phyloP scores from a whole-genome alignment of 257 asterid genomes.

The Solanum sparsipilum region DNA sequence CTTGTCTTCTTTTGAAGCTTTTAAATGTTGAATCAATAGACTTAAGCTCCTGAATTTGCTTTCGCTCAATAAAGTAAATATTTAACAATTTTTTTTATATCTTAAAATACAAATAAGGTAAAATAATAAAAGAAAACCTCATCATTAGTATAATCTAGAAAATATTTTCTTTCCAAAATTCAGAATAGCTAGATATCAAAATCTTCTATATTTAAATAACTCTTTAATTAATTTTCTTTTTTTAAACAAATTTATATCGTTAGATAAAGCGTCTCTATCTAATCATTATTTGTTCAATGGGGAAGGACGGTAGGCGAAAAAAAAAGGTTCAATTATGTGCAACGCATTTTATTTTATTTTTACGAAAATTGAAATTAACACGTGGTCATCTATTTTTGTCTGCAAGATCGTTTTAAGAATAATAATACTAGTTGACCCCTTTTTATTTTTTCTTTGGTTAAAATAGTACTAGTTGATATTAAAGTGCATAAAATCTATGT shows the following conservation, averaged over 20 bases:
- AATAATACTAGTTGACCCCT: neutral
- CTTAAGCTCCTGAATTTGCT: no score
- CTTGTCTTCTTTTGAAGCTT: no score
- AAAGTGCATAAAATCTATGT: neutral
- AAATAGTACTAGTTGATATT: neutral
- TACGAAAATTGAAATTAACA: neutral
- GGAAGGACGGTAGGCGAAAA: neutral
- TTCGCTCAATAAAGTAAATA: no score
- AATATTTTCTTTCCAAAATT: neutral
- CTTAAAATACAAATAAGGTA: neutral
- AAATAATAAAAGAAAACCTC: neutral
- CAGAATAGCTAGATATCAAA: neutral
- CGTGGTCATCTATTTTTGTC: neutral
- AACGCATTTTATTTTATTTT: neutral
- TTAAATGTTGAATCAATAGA: no score
- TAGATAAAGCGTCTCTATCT: no score
- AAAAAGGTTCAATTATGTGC: neutral
- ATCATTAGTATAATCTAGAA: neutral
- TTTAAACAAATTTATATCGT: no score
- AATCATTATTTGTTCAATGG: neutral
- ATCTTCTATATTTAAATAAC: neutral
- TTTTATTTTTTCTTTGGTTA: neutral
- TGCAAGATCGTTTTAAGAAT: neutral
- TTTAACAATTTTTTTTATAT: neutral
- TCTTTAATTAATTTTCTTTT: neutral